Evolutionary conservation across 371 early-diverging fungal genomes (phyloP).

Genomic region (Amoeboaphelidium occidentale): DNA sequence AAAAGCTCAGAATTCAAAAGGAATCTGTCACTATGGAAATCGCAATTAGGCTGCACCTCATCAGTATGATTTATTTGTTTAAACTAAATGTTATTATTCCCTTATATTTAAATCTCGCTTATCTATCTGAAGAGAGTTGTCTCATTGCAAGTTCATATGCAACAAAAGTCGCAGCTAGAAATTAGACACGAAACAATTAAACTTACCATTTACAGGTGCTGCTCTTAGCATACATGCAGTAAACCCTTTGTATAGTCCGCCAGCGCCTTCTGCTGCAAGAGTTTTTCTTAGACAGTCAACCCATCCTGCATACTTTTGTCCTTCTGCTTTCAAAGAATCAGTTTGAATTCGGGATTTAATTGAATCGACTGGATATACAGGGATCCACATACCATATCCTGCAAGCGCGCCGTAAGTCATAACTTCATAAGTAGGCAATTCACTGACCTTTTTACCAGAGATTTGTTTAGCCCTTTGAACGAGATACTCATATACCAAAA

Average conservation of each 20-base stretch:
- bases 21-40: too few relatives aligned
- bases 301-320: constrained; percentile 34
- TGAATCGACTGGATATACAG: constrained; percentile 9
- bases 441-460: constrained; percentile 8
- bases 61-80: too few relatives aligned
- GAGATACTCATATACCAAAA: constrained; percentile 11
- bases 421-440: constrained; percentile 15
- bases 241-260: constrained; percentile 55
- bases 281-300: constrained; percentile 47
- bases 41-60: too few relatives aligned
- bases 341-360: constrained; percentile 25
- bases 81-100: too few relatives aligned
- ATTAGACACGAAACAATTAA: too few relatives aligned
- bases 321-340: constrained; percentile 14
- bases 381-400: constrained; percentile 21
- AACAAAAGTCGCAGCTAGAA: constrained; percentile 22
- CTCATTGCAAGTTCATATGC: constrained; percentile 15
- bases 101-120: too few relatives aligned
- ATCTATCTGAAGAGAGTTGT: too few relatives aligned
- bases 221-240: constrained; percentile 25
- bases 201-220: constrained; percentile 27
- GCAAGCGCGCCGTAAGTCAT: constrained; percentile 15
- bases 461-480: constrained; percentile 4
- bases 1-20: too few relatives aligned
- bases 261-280: constrained; percentile 30